phyloP scores from a whole-genome alignment of 1,139 yeast species.

The Suhomyces panamericanus region DNA sequence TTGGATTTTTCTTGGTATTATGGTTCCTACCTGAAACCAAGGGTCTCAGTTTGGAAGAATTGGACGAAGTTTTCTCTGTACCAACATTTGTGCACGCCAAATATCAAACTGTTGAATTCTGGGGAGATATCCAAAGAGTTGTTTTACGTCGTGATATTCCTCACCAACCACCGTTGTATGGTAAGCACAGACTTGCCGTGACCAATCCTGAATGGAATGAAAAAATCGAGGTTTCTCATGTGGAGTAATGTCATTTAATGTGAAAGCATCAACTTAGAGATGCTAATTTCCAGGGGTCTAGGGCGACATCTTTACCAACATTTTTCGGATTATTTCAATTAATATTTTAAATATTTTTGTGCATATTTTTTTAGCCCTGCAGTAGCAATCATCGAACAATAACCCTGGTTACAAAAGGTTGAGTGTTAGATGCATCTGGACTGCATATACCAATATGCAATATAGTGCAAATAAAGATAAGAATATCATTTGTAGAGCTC shows the following conservation, averaged over 20 bases:
- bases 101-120: constrained; percentile 50
- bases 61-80: constrained; percentile 67
- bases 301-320: no score
- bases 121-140: constrained; percentile 45
- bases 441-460: no score
- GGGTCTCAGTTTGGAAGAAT: constrained; percentile 66
- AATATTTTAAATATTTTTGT: no score
- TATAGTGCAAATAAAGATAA: no score
- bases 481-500: no score
- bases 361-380: no score
- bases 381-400: no score
- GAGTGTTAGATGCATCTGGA: no score
- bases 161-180: constrained; percentile 55
- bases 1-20: constrained; percentile 68
- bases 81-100: constrained; percentile 54
- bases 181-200: constrained; percentile 54
- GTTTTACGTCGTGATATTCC: constrained; percentile 43
- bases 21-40: constrained; percentile 73
- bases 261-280: no score
- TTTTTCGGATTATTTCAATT: no score
- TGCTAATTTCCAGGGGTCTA: no score
- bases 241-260: constrained; percentile 26
- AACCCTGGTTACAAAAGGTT: no score
- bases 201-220: constrained; percentile 63
- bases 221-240: constrained; percentile 52